phyloP scores from a whole-genome alignment of 2,329 filamentous ascomycete genomes.

The Mollisiaceae sp. region DNA sequence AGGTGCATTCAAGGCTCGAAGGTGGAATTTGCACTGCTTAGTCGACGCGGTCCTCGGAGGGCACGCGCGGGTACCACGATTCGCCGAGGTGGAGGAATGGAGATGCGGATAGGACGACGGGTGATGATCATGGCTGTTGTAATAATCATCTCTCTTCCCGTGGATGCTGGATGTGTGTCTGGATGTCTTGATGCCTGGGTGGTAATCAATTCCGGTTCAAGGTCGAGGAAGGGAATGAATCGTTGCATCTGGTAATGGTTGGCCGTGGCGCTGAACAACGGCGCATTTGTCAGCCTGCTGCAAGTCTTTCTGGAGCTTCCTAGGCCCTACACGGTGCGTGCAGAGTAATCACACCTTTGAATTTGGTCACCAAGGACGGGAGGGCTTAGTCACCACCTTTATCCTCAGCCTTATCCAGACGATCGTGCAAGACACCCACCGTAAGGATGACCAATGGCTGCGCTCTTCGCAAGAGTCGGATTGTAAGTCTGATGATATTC shows the following conservation, averaged over 20 bases:
- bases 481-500: not conserved
- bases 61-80: not conserved
- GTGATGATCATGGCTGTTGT: not conserved
- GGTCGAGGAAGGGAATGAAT: not conserved
- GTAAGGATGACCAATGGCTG: not conserved
- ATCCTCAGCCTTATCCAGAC: not conserved
- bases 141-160: not conserved
- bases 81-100: not conserved
- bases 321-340: not conserved
- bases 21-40: slow-evolving; percentile 5
- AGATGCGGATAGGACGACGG: not conserved
- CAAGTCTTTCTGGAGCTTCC: not conserved
- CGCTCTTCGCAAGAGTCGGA: not conserved
- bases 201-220: no score
- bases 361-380: no score
- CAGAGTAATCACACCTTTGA: not conserved
- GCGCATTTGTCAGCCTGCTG: slow-evolving; percentile 7
- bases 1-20: not conserved
- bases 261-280: not conserved
- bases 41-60: slow-evolving; percentile 4
- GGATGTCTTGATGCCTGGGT: no score
- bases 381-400: slow-evolving; percentile 1
- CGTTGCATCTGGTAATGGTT: not conserved
- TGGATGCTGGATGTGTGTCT: no score
- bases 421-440: not conserved